These are phyloP conservation scores for Hymenoscyphus occultus DNA, from an alignment of 2,329 filamentous ascomycete species.

Conservation along the genomic window DNA sequence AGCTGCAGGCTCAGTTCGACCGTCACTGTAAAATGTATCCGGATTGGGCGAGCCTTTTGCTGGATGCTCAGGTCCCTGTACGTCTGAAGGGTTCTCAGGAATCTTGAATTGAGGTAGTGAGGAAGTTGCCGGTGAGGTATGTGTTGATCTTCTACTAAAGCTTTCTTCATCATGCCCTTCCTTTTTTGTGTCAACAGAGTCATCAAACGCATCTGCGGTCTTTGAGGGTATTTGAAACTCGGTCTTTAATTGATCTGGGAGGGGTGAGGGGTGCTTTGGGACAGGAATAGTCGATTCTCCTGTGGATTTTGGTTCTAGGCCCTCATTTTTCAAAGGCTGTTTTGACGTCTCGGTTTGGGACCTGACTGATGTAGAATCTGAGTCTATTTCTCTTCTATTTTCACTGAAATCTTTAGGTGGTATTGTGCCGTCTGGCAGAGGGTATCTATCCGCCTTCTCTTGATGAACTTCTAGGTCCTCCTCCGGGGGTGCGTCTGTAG, in stretches of 20 bases:
- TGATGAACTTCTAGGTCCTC: constrained; percentile 45
- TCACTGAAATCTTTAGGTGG: constrained; percentile 36
- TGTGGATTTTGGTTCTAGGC: constrained; percentile 40
- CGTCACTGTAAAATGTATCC: constrained; percentile 40
- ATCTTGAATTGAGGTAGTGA: constrained; percentile 54
- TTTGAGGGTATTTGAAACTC: constrained; percentile 52
- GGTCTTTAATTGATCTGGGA: constrained; percentile 45
- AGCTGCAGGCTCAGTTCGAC: constrained; percentile 11
- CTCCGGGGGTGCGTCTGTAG: constrained; percentile 37
- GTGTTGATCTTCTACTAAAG: constrained; percentile 51
- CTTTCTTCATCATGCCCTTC: constrained; percentile 48
- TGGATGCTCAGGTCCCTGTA: constrained; percentile 27
- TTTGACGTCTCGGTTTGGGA: constrained; percentile 38
- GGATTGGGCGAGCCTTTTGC: constrained; percentile 27
- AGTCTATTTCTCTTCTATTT: constrained; percentile 28
- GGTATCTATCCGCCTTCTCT: constrained; percentile 41
- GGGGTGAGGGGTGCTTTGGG: constrained; percentile 40
- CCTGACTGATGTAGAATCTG: constrained; percentile 37
- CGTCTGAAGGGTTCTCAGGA: constrained; percentile 47
- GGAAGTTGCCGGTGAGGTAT: constrained; percentile 46
- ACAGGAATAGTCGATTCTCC: constrained; percentile 41
- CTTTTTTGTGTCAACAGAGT: constrained; percentile 20
- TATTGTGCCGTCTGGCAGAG: constrained; percentile 51
- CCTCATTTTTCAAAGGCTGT: constrained; percentile 34
- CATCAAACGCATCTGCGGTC: constrained; percentile 43